Evolutionary conservation across 2,329 filamentous ascomycete genomes (phyloP), one percentile per base, ranked within the genome.

Genomic region (Aspergillus proliferans): DNA sequence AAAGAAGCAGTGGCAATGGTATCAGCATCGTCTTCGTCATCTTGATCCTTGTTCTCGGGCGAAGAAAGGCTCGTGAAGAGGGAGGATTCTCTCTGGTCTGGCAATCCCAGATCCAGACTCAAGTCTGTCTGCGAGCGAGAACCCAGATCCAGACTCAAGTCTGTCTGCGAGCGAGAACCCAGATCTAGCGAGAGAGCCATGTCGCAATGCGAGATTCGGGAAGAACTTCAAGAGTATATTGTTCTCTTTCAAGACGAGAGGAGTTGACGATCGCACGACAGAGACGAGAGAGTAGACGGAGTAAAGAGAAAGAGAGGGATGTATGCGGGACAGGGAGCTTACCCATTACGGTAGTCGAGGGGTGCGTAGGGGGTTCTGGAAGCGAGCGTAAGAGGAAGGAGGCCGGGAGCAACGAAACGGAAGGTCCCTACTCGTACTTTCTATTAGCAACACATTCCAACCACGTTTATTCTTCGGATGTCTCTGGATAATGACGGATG

Each of bases 301-400:
- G 18, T 19, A 39, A 22, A 22, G n/a, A 19, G 19, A 8, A 40
- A 18, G 34, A 18, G 10, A 10, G 38, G 18, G 10, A 21, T 15
- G 33, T 49, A 46, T 43, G 49, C 48, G 47, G 49, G 46, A 47
- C 54, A 53, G 50, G 38, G 47, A 56, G 63, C 68, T 69, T 71
- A 71, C 68, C 68, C 68, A 71, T 71, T 63, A 54, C 59, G 59
- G 59, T 56, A 59, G 54, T 55, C 46, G 53, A 47, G 47, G 51
- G 52, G 46, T 47, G 33, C 52, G 39, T 19, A 12, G 38, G 15
- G 38, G 38, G 48, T 50, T 55, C 15, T 56, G 45, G 53, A 56
- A 61, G 58, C 59, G 59, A 61, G 54, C 52, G 59, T 59, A 39
- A 49, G 44, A 49, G 44, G 53, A 46, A 48, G 43, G 47, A 46